Conservation (phyloP, 768 basidiomycete genomes). For the Boletus speciosus region DNA sequence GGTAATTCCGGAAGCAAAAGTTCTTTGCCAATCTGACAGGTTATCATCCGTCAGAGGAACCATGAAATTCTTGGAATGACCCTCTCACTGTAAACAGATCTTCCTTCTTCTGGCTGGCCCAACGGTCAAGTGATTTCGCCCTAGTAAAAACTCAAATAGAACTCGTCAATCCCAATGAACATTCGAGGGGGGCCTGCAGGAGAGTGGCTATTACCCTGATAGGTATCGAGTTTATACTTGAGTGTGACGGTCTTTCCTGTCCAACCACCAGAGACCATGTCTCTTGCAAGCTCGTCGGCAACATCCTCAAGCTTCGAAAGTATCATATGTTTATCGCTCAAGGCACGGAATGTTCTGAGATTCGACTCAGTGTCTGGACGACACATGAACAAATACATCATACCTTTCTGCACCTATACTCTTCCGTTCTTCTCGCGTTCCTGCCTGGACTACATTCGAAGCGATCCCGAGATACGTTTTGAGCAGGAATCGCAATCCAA, state of each 20-base stretch:
- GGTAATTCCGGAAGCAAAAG: slow-evolving; percentile 80
- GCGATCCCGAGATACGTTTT: slow-evolving; percentile 83
- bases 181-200: not conserved
- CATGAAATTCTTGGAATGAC: not conserved
- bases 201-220: slow-evolving; percentile 52
- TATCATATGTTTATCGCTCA: slow-evolving; percentile 63
- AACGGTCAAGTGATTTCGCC: slow-evolving; percentile 74
- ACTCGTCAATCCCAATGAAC: slow-evolving; percentile 5
- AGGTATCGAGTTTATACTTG: slow-evolving; percentile 91
- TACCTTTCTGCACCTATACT: slow-evolving; percentile 91
- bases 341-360: slow-evolving; percentile 69
- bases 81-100: slow-evolving; percentile 69
- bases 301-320: slow-evolving; percentile 77
- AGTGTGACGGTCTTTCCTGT: slow-evolving; percentile 85
- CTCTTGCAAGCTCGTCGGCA: slow-evolving; percentile 74
- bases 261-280: slow-evolving; percentile 79
- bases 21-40: slow-evolving; percentile 68
- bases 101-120: slow-evolving; percentile 69
- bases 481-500: slow-evolving; percentile 74
- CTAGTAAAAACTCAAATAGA: slow-evolving; percentile 64
- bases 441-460: slow-evolving; percentile 75
- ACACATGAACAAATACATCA: not conserved
- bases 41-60: slow-evolving; percentile 4
- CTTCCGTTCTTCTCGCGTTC: slow-evolving; percentile 78
- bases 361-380: not conserved